Evolutionary conservation across 2,329 filamentous ascomycete species (phyloP).

Genomic region (Hypoxylon sp.): DNA sequence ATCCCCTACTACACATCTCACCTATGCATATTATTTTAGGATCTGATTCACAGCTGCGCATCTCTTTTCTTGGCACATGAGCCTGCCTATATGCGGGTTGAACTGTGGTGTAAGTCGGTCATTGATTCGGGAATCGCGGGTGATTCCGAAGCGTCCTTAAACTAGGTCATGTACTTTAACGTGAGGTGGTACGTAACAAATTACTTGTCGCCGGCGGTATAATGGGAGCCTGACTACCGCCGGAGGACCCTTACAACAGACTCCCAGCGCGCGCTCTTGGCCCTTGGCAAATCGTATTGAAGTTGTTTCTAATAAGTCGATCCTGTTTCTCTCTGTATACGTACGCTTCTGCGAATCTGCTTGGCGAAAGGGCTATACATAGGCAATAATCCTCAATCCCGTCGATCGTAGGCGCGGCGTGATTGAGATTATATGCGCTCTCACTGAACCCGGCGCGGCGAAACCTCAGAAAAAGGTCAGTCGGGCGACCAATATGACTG

Average conservation of each 20-base stretch:
- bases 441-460: slow-evolving; percentile 18
- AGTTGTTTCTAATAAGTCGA: slow-evolving; percentile 38
- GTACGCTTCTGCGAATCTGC: slow-evolving; percentile 36
- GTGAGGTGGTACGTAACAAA: slow-evolving; percentile 31
- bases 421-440: slow-evolving; percentile 16
- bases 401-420: slow-evolving; percentile 32
- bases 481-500: slow-evolving; percentile 21
- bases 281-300: slow-evolving; percentile 39
- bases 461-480: slow-evolving; percentile 18
- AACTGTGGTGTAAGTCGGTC: slow-evolving; percentile 45
- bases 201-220: slow-evolving; percentile 31
- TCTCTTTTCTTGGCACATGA: slow-evolving; percentile 45
- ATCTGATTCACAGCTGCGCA: slow-evolving; percentile 44
- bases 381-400: slow-evolving; percentile 25
- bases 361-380: slow-evolving; percentile 40
- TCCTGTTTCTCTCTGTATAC: slow-evolving; percentile 27
- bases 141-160: slow-evolving; percentile 35
- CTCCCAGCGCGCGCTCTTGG: slow-evolving; percentile 35
- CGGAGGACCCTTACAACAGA: slow-evolving; percentile 29
- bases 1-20: slow-evolving; percentile 38
- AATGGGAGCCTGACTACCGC: slow-evolving; percentile 27
- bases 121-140: slow-evolving; percentile 43
- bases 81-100: slow-evolving; percentile 41
- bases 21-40: slow-evolving; percentile 44
- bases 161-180: slow-evolving; percentile 27